These are phyloP conservation scores for Maudiozyma humilis DNA, from an alignment of 1,139 yeast genomes.

Conservation along the genomic window DNA sequence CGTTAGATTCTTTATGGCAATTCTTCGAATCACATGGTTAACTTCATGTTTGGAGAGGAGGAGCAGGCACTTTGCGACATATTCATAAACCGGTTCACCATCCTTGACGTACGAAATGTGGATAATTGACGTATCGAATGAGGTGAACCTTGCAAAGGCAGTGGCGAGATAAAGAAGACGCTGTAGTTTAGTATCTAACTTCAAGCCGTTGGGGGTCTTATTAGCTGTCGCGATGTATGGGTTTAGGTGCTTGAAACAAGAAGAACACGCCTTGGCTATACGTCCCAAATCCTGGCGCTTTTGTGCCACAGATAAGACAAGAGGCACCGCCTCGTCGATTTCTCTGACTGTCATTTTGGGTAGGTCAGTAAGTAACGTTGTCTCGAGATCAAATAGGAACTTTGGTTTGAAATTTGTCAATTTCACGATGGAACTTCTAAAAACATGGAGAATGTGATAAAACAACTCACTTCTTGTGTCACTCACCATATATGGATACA, in stretches of 20 bases:
- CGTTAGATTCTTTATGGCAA: constrained; percentile 52
- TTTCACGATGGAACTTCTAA: constrained; percentile 42
- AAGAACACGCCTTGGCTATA: constrained; percentile 52
- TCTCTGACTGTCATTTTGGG: constrained; percentile 54
- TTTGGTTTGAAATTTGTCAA: constrained; percentile 41
- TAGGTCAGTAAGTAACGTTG: constrained; percentile 43
- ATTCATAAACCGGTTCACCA: constrained; percentile 48
- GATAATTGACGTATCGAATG: constrained; percentile 41
- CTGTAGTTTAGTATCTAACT: constrained; percentile 41
- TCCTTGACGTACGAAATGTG: constrained; percentile 40
- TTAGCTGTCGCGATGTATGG: constrained; percentile 36
- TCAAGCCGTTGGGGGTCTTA: constrained; percentile 17
- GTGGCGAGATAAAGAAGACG: constrained; percentile 58
- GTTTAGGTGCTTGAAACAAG: constrained; percentile 45
- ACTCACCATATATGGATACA: constrained; percentile 49
- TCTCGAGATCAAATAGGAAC: constrained; percentile 45
- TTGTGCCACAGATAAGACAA: constrained; percentile 49
- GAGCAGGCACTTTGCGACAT: constrained; percentile 49
- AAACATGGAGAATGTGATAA: constrained; percentile 45
- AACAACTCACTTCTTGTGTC: constrained; percentile 39
- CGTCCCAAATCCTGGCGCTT: constrained; percentile 41
- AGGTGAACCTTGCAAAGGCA: constrained; percentile 59
- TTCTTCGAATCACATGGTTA: constrained; percentile 35
- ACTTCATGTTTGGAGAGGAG: constrained; percentile 39
- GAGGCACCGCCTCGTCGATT: constrained; percentile 60